Conservation (phyloP, 768 basidiomycete genomes). For the Coprinellus micaceus region DNA sequence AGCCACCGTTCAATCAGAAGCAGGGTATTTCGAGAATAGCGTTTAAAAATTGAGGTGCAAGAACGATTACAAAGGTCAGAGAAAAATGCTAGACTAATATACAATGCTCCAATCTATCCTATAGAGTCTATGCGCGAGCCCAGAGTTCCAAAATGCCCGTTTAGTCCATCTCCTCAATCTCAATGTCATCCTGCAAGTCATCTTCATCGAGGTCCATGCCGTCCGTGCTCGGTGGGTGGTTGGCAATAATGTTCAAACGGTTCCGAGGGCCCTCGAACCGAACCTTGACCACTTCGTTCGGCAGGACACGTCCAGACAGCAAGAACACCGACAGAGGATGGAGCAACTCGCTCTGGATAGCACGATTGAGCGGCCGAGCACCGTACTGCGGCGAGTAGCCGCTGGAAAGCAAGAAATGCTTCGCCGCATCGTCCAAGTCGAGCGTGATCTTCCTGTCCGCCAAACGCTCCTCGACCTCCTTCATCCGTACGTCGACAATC, state of each 20-base stretch:
- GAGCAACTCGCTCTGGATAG: slow-evolving; percentile 88
- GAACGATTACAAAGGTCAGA: not conserved
- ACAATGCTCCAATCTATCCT: slow-evolving; percentile 22
- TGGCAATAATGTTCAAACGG: slow-evolving; percentile 71
- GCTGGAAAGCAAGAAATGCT: slow-evolving; percentile 67
- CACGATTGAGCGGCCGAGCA: slow-evolving; percentile 86
- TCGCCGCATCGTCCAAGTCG: slow-evolving; percentile 71
- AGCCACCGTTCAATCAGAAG: slow-evolving; percentile 7
- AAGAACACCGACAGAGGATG: slow-evolving; percentile 87
- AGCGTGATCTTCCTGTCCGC: slow-evolving; percentile 76
- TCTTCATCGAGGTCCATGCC: slow-evolving; percentile 59
- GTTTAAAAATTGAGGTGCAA: not conserved
- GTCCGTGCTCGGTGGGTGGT: slow-evolving; percentile 58
- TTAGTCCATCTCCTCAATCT: slow-evolving; percentile 70
- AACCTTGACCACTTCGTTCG: slow-evolving; percentile 74
- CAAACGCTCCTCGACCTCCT: slow-evolving; percentile 82
- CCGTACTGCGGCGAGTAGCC: slow-evolving; percentile 85
- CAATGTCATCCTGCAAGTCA: slow-evolving; percentile 47
- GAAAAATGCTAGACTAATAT: slow-evolving; percentile 14
- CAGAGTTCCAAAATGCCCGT: not conserved
- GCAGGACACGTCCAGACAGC: slow-evolving; percentile 76
- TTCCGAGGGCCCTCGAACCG: slow-evolving; percentile 82
- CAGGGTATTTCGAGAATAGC: not conserved
- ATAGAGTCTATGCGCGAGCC: not conserved
- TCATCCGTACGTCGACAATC: slow-evolving; percentile 86